Evolutionary conservation across 163 green algal species (phyloP), one percentile per base, ranked within the genome.

Genomic region (Volvox carteri): DNA sequence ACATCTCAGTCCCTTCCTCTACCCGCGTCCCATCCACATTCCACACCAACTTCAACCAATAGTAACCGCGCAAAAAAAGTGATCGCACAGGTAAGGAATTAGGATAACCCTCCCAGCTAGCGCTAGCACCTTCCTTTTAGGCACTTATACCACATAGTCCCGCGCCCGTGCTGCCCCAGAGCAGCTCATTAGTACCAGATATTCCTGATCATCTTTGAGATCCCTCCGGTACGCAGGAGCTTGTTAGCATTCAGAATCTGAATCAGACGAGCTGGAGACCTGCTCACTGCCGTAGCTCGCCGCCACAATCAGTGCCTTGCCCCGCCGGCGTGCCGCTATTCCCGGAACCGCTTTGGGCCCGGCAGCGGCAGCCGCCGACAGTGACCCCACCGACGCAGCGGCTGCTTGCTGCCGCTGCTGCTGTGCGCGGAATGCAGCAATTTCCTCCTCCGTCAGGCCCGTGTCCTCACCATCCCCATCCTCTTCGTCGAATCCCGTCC

Each of bases 381-480:
- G 25, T 48, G 30, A 12, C 30, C 39, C 75, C 46, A 41, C 28
- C 11, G 28, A 62, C 46, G 60, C 78, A 18, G 78, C 42, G 33
- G 78, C 58, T 4, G 25, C 78, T 37, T 42, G 18, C 42, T 88
- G 83, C 33, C 62, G 68, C 80, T 79, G 62, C 83, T 81, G 67
- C 52, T 83, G 35, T 28, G 46, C 68, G 19, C 93, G 73, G 78
- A 96, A 96, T 0, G 93, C 91, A 5, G 91, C 94, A 78, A 96
- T 94, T 76, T 96, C 94, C 73, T 96, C 94, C 77, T 95, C 93
- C 70, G 94, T 96, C 44, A 96, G 68, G 1, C 85, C 93, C 48
- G 37, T 76, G 21, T 92, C 85, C 52, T 90, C 93, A 3, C 91
- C 86, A 39, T 88, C 93, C 1, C 93, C 92, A 39, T 91, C 92